Conservation (phyloP, 2,329 filamentous ascomycete genomes). For the Neofusicoccum parvum region DNA sequence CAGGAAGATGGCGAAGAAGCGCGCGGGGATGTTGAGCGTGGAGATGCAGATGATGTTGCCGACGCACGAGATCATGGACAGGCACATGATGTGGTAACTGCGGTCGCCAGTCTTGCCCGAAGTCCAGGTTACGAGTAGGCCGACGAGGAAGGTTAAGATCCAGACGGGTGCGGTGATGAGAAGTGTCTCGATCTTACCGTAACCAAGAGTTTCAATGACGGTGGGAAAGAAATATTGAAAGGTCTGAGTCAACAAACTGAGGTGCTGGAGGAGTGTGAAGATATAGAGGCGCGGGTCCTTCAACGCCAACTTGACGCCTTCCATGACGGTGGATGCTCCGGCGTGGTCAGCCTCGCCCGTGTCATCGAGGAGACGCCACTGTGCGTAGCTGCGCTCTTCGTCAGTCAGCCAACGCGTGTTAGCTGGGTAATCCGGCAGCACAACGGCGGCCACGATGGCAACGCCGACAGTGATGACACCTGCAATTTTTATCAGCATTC, state of each 20-base stretch:
- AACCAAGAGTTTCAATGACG: slow-evolving; percentile 64
- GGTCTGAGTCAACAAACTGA: slow-evolving; percentile 55
- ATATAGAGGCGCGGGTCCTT: slow-evolving; percentile 56
- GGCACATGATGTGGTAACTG: slow-evolving; percentile 57
- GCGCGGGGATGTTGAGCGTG: slow-evolving; percentile 52
- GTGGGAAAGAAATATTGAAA: slow-evolving; percentile 69
- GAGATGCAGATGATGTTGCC: slow-evolving; percentile 60
- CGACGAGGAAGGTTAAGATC: slow-evolving; percentile 59
- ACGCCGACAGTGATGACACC: slow-evolving; percentile 22
- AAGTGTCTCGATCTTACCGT: slow-evolving; percentile 56
- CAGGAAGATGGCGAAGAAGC: slow-evolving; percentile 66
- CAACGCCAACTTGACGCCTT: slow-evolving; percentile 53
- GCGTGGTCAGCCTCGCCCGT: slow-evolving; percentile 48
- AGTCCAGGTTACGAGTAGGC: slow-evolving; percentile 57
- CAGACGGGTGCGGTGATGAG: slow-evolving; percentile 62
- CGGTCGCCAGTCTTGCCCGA: slow-evolving; percentile 58
- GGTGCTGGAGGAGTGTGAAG: slow-evolving; percentile 58
- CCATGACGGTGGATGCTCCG: slow-evolving; percentile 42
- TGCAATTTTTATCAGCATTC: background rate
- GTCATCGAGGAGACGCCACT: slow-evolving; percentile 38
- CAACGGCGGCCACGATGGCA: slow-evolving; percentile 14
- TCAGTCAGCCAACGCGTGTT: slow-evolving; percentile 23
- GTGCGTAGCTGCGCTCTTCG: slow-evolving; percentile 26
- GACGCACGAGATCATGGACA: slow-evolving; percentile 55
- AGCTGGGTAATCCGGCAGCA: slow-evolving; percentile 24